A percentile compares a stretch with the other conserved stretches of the same genome.
Evolutionary conservation across 768 basidiomycete genomes (phyloP).

Genomic region (Kockovaella imperatae): DNA sequence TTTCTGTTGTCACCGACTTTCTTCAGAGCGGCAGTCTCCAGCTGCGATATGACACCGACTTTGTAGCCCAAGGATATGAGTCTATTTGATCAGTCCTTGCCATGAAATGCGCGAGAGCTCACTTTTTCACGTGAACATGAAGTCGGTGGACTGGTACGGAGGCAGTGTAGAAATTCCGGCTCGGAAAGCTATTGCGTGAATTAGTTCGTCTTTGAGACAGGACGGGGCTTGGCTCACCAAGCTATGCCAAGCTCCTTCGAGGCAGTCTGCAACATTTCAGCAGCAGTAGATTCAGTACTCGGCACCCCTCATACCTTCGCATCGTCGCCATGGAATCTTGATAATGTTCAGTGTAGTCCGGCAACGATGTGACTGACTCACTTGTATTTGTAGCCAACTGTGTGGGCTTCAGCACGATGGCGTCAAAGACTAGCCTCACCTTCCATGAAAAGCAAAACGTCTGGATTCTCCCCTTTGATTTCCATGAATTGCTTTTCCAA

Average conservation of each 20-base stretch:
- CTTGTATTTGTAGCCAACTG: conserved; percentile 45
- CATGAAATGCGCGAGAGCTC: neutral
- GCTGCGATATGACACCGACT: conserved; percentile 45
- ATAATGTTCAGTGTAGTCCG: conserved; percentile 5
- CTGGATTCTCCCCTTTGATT: conserved; percentile 39
- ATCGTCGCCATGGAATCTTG: conserved; percentile 45
- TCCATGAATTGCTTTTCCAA: conserved; percentile 45
- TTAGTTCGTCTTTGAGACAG: neutral
- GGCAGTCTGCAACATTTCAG: conserved; percentile 22
- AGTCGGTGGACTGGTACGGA: conserved; percentile 44
- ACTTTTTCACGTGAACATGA: conserved; percentile 45
- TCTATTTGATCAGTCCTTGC: conserved; percentile 13
- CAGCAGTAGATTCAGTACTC: neutral
- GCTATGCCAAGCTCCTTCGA: conserved; percentile 42
- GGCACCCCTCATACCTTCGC: conserved; percentile 28
- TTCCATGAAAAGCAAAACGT: conserved; percentile 43
- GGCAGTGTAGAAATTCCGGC: conserved; percentile 44
- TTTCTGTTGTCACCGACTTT: conserved; percentile 43
- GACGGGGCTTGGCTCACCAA: conserved; percentile 19
- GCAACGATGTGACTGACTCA: conserved; percentile 4
- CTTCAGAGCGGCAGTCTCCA: conserved; percentile 45
- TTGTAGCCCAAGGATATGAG: conserved; percentile 44
- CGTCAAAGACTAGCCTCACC: conserved; percentile 21
- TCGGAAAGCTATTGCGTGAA: conserved; percentile 34
- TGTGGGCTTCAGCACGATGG: neutral